Evolutionary conservation across 2,329 filamentous ascomycete genomes (phyloP).

Genomic region (Gremmenia infestans): DNA sequence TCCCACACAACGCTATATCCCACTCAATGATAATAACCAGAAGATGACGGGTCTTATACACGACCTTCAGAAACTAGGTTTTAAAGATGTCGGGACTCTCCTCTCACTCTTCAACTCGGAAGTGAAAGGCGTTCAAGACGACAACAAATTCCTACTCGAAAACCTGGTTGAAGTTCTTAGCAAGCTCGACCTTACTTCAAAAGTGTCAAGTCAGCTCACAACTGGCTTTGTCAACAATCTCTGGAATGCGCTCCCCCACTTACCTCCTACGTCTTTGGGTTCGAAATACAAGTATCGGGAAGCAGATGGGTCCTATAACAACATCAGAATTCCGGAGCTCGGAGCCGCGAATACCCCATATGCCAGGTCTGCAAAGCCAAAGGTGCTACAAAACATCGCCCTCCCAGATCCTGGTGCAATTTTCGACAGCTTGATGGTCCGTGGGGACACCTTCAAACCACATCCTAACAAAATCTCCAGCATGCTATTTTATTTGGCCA

Average conservation of each 20-base stretch:
- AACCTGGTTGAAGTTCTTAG: constrained; percentile 48
- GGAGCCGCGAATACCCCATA: constrained; percentile 65
- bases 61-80: constrained; percentile 43
- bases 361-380: constrained; percentile 57
- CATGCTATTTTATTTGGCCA: constrained; percentile 70
- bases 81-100: constrained; percentile 52
- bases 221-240: constrained; percentile 63
- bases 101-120: constrained; percentile 56
- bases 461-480: constrained; percentile 71
- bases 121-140: constrained; percentile 60
- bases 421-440: constrained; percentile 58
- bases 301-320: constrained; percentile 67
- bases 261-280: constrained; percentile 60
- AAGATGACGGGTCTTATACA: constrained; percentile 32
- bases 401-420: constrained; percentile 59
- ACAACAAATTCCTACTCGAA: constrained; percentile 76
- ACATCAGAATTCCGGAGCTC: constrained; percentile 58
- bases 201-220: constrained; percentile 44
- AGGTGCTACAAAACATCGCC: constrained; percentile 55
- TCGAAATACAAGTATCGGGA: constrained; percentile 60
- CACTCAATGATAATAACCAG: constrained; percentile 26
- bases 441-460: constrained; percentile 46
- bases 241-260: constrained; percentile 69
- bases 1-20: constrained; percentile 34
- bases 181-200: constrained; percentile 26